Base-by-base conservation (phyloP, 1,139 yeast species). In the Wickerhamiella pararugosa region DNA sequence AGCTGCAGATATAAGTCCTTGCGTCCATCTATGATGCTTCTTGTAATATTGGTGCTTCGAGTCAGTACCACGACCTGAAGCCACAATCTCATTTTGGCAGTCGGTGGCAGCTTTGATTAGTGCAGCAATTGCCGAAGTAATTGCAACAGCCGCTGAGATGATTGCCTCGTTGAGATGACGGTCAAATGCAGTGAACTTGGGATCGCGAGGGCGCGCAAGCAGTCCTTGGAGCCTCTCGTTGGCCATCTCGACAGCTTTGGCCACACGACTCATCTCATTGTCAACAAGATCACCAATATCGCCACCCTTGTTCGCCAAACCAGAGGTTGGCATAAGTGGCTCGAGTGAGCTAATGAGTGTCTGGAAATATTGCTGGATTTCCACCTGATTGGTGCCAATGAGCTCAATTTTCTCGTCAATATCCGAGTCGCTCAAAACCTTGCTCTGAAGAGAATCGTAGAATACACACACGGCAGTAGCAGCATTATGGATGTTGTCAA, bases 11-110 rank as follows among this genome's bases (percentile, higher is more conserved):
- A 86, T 77, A 44, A 84, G 73, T 32, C 96, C 96, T 61, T 86
- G 94, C 0, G 95, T 83, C 96, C 96, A 84, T 55, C 93, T 71
- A 58, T 78, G 84, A 58, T 86, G 83, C 61, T 82, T 83, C 58
- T 79, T 82, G 63, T 86, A 86, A 57, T 79, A 86, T 34, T 82
- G 84, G 4, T 84, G 76, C 45, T 76, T 68, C 1, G 84, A 67
- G 43, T 72, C 75, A 1, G 73, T 60, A 5, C 92, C 92, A 50
- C 70, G 70, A 32, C 86, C 84, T 49, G 72, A 72, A 38, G 74
- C 70, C 5, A 82, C 94, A 57, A 84, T 83, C 60, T 84, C 95
- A 45, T 73, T 66, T 60, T 84, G 95, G 25, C 92, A 77, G 38
- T 76, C 87, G 25, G 86, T 76, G 2, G 94, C 84, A 2, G 93